Percentiles rank a stretch among this genome's conserved stretches.
These are phyloP conservation scores for Hemileccinum rubropunctum DNA, from an alignment of 768 basidiomycete species.

Conservation along the genomic window DNA sequence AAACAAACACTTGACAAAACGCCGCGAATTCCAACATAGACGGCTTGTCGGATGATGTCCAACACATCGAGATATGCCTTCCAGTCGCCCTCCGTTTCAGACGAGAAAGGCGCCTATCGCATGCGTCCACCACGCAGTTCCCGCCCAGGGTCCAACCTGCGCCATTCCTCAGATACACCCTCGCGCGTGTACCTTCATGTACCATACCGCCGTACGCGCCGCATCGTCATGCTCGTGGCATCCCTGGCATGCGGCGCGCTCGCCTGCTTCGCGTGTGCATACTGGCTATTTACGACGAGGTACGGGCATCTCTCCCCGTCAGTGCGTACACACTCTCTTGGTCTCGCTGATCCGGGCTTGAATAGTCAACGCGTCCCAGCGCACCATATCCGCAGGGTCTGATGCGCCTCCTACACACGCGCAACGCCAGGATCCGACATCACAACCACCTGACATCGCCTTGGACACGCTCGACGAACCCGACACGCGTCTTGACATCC, in stretches of 20 bases:
- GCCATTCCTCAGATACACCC: constrained; percentile 11
- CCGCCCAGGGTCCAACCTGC: constrained; percentile 18
- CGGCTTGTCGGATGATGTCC: too few species aligned
- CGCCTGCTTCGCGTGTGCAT: constrained; percentile 56
- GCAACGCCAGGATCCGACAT: neutral
- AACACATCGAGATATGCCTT: constrained; percentile 18
- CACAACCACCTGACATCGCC: constrained; percentile 8
- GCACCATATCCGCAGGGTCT: constrained; percentile 2
- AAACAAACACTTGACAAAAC: too few species aligned
- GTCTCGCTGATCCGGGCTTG: constrained; percentile 17
- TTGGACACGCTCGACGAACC: constrained; percentile 33
- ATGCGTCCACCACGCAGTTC: constrained; percentile 47
- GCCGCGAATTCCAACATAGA: neutral
- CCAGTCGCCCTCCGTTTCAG: constrained; percentile 59
- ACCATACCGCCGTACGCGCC: constrained; percentile 29
- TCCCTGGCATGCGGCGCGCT: constrained; percentile 48
- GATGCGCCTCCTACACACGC: neutral
- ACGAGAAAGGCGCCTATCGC: constrained; percentile 66
- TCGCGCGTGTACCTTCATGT: constrained; percentile 6
- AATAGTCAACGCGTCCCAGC: constrained; percentile 21
- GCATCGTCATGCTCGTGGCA: constrained; percentile 42
- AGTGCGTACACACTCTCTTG: constrained; percentile 12
- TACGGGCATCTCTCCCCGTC: constrained; percentile 36
- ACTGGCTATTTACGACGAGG: constrained; percentile 65
- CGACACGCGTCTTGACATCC: constrained; percentile 3